phyloP scores from a whole-genome alignment of 345 rosid species.

The Schrenkiella parvula region DNA sequence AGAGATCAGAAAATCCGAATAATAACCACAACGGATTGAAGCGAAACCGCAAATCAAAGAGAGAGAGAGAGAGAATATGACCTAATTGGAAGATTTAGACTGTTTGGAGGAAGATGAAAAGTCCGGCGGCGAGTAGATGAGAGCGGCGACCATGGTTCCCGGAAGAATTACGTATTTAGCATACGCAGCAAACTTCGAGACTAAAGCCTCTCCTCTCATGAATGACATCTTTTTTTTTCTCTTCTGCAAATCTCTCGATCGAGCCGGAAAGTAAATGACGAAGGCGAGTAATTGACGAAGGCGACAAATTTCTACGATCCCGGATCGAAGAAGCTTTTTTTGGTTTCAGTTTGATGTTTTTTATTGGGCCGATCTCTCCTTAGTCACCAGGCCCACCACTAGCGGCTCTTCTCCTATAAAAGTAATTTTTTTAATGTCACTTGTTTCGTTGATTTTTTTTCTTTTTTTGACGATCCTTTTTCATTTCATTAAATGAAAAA shows the following conservation, averaged over 20 bases:
- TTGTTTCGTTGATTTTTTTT: too few species aligned
- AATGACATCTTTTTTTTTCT: conserved; percentile 32
- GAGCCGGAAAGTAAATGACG: too few species aligned
- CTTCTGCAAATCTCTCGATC: conserved; percentile 14
- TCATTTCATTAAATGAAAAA: too few species aligned
- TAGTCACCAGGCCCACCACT: not conserved
- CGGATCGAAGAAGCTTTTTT: not conserved
- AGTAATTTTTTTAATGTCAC: too few species aligned
- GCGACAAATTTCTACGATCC: not conserved
- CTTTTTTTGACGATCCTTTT: too few species aligned
- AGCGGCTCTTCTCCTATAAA: too few species aligned
- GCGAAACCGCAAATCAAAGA: not conserved
- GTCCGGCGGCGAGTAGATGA: conserved; percentile 33
- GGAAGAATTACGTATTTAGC: conserved; percentile 57
- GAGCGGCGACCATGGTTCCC: conserved; percentile 62
- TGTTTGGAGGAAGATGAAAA: conserved; percentile 13
- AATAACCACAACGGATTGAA: not conserved
- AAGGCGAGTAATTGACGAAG: conserved; percentile 14
- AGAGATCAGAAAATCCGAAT: not conserved
- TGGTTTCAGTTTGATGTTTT: not conserved
- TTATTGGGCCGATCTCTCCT: not conserved
- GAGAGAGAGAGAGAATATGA: not conserved
- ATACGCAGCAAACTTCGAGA: conserved; percentile 51
- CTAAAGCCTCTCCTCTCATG: conserved; percentile 64
- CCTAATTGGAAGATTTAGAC: conserved; percentile 36